Conservation (phyloP, 129 eudicot species). For the Heracleum sosnowskyi region DNA sequence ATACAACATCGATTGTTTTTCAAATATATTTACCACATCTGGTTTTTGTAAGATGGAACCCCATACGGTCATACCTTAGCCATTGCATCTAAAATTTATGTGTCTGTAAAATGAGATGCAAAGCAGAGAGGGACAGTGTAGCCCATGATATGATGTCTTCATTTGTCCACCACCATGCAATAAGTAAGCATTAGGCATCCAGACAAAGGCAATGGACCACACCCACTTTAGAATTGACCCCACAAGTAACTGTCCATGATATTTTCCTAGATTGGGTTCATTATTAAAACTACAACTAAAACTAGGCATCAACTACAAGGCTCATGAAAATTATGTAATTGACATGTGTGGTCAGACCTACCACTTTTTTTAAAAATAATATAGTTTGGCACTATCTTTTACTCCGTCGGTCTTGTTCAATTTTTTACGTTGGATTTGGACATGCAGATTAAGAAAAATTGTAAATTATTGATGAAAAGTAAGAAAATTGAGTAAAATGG, state of each 20-base stretch:
- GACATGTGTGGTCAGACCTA: conserved; percentile 1
- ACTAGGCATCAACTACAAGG: background rate
- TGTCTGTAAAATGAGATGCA: conserved; percentile 12
- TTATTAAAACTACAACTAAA: conserved; percentile 10
- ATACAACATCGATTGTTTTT: background rate
- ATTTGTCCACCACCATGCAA: conserved; percentile 7
- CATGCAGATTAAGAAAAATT: no score
- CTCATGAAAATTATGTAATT: background rate
- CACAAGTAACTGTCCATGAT: background rate
- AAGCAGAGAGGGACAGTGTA: conserved; percentile 3
- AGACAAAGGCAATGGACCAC: conserved; percentile 15
- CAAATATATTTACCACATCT: background rate
- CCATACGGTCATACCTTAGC: conserved; percentile 18
- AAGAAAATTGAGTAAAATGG: no score
- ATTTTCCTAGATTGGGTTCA: conserved; percentile 13
- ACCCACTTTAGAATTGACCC: conserved; percentile 2
- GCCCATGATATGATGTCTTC: conserved; percentile 10
- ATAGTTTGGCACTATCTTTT: background rate
- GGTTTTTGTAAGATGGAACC: conserved; percentile 10
- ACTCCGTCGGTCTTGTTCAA: no score
- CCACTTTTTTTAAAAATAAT: background rate
- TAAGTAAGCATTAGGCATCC: conserved; percentile 9
- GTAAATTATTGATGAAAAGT: no score
- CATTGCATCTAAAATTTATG: background rate
- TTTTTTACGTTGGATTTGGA: no score